phyloP scores from a whole-genome alignment of 2,329 filamentous ascomycete genomes.

The Colletotrichum liriopes region DNA sequence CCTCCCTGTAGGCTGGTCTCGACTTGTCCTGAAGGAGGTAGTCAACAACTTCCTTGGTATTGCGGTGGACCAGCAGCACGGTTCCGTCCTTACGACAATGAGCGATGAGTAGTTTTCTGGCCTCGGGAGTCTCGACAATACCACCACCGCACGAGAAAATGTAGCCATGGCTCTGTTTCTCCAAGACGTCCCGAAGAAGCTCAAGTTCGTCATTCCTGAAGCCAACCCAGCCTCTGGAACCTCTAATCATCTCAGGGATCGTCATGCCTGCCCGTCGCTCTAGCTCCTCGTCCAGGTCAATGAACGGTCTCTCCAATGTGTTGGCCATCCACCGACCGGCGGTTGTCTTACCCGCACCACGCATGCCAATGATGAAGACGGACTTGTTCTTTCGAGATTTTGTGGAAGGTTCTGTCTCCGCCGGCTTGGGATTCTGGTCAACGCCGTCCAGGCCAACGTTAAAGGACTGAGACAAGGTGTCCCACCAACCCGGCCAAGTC shows the following conservation, averaged over 20 bases:
- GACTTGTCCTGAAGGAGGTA: constrained; percentile 92
- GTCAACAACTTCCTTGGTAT: constrained; percentile 89
- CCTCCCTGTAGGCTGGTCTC: constrained; percentile 91
- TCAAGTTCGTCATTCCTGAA: constrained; percentile 87
- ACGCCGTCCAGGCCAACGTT: constrained; percentile 82
- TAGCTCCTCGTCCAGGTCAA: constrained; percentile 91
- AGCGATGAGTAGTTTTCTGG: constrained; percentile 80
- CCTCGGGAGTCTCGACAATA: constrained; percentile 88
- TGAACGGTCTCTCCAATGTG: constrained; percentile 81
- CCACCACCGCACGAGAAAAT: constrained; percentile 96
- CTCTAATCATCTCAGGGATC: constrained; percentile 89
- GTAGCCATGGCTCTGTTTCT: constrained; percentile 81
- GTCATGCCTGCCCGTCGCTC: constrained; percentile 81
- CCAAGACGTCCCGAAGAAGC: constrained; percentile 80
- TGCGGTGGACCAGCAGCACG: constrained; percentile 88
- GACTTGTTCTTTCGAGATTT: constrained; percentile 68
- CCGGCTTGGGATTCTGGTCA: constrained; percentile 62
- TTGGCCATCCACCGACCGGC: constrained; percentile 88
- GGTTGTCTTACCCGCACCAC: constrained; percentile 96
- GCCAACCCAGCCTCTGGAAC: constrained; percentile 83
- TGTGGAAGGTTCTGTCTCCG: constrained; percentile 44
- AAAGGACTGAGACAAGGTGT: constrained; percentile 85
- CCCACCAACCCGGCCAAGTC: constrained; percentile 99
- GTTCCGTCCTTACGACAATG: constrained; percentile 85
- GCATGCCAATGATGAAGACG: constrained; percentile 97